phyloP scores from a whole-genome alignment of 306 rosid genomes.

The Trichosanthes truncata region DNA sequence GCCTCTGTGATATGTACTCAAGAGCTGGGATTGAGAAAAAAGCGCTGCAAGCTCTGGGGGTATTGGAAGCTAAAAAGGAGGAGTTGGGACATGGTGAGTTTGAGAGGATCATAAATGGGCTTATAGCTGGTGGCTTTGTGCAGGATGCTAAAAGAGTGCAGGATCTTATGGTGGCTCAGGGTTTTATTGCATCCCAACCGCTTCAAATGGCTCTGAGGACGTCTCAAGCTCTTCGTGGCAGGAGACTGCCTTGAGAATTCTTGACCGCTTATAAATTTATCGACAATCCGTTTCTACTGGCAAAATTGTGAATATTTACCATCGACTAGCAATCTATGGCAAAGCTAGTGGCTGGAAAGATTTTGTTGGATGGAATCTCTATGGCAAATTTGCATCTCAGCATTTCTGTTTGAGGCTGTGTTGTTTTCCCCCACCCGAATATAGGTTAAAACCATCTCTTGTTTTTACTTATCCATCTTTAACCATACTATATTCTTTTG shows the following conservation, averaged over 20 bases:
- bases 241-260: constrained; percentile 24
- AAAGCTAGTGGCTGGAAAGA: background rate
- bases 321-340: background rate
- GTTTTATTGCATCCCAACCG: constrained; percentile 28
- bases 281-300: background rate
- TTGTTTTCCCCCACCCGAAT: background rate
- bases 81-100: constrained; percentile 40
- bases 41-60: constrained; percentile 64
- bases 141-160: constrained; percentile 50
- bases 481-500: background rate
- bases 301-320: background rate
- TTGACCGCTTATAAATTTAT: background rate
- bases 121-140: constrained; percentile 47
- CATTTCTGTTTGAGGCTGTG: constrained; percentile 9
- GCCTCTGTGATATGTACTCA: constrained; percentile 78
- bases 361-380: background rate
- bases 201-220: constrained; percentile 15
- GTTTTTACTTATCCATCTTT: background rate
- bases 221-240: constrained; percentile 10
- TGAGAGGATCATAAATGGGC: constrained; percentile 49
- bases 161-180: constrained; percentile 52
- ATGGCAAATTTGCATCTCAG: background rate
- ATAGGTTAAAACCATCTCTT: background rate
- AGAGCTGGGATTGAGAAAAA: constrained; percentile 64
- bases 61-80: constrained; percentile 57